Base-by-base conservation (phyloP, 805 yeast genomes). In the Metschnikowia dekortorum region DNA sequence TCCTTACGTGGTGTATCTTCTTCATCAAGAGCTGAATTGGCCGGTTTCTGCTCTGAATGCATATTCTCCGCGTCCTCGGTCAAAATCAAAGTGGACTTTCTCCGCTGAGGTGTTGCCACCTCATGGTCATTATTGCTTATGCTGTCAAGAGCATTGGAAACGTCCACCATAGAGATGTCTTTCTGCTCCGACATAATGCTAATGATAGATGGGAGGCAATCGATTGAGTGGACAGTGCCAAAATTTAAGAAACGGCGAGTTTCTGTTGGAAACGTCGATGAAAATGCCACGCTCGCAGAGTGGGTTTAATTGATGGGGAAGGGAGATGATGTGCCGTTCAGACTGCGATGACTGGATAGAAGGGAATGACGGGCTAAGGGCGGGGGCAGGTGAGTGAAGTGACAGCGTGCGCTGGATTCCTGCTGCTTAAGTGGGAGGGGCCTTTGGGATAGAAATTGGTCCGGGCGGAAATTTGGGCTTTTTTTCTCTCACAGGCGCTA, bases 41-140 rank as follows among this genome's bases (percentile, higher is more conserved):
- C 53, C 52, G 65, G 13, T 57, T 53, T 64, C 62, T 61, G 33
- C 39, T 70, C 74, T 39, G 75, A 67, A 52, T 77, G 78, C 60
- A 75, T 69, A 51, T 71, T 76, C 46, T 81, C 85, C 29, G 42
- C 54, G 34, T 82, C 87, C 52, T 85, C 90, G 0, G 85, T 81
- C 38, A 88, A 75, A 13, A 87, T 81, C 47, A 87, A 59, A 0
- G 94, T 86, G 2, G 91, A 84, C 65, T 84, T 85, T 55, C 89
- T 74, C 58, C 88, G 75, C 8, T 53, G 51, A 1, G 78, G 77
- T 13, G 47, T 47, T 32, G 48, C 44, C 45, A 44, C 30, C 32
- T 50, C 55, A 22, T 34, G 46, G 31, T 55, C 54, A 43, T 39
- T 49, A 35, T 36, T 47, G 22, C 50, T 26, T 33, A 57, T 57